These are phyloP conservation scores for Nemania sp. DNA, from an alignment of 2,329 filamentous ascomycete genomes.

Conservation along the genomic window DNA sequence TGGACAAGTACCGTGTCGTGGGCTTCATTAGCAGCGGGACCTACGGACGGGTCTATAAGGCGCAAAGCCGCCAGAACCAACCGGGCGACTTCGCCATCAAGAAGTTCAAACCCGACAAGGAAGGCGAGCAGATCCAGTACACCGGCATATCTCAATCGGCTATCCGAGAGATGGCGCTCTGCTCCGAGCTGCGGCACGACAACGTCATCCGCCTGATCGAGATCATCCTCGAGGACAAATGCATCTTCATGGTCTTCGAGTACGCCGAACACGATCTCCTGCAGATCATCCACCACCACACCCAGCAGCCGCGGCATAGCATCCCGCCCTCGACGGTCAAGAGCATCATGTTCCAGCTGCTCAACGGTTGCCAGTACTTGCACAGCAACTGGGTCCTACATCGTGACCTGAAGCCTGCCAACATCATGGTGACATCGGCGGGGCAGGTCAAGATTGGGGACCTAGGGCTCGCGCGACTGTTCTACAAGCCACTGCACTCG, in stretches of 20 bases:
- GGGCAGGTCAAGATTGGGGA: slow-evolving; percentile 96
- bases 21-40: slow-evolving; percentile 98
- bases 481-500: slow-evolving; percentile 90
- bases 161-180: slow-evolving; percentile 95
- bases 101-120: slow-evolving; percentile 99
- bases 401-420: slow-evolving; percentile 94
- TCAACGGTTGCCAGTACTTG: slow-evolving; percentile 93
- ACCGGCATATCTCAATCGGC: slow-evolving; percentile 98
- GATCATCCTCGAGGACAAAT: slow-evolving; percentile 97
- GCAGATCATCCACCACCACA: slow-evolving; percentile 98
- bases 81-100: slow-evolving; percentile 95
- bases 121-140: slow-evolving; percentile 92
- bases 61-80: slow-evolving; percentile 73
- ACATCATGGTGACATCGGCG: slow-evolving; percentile 94
- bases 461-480: slow-evolving; percentile 86
- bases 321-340: slow-evolving; percentile 90
- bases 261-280: slow-evolving; percentile 97
- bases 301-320: slow-evolving; percentile 81
- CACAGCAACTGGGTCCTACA: slow-evolving; percentile 98
- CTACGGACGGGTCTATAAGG: slow-evolving; percentile 98
- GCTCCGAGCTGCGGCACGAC: slow-evolving; percentile 83
- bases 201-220: slow-evolving; percentile 92
- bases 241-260: slow-evolving; percentile 99
- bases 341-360: slow-evolving; percentile 92
- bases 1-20: slow-evolving; percentile 92